These are phyloP conservation scores for Calonectria henricotiae DNA, from an alignment of 2,329 filamentous ascomycete species.

Conservation along the genomic window DNA sequence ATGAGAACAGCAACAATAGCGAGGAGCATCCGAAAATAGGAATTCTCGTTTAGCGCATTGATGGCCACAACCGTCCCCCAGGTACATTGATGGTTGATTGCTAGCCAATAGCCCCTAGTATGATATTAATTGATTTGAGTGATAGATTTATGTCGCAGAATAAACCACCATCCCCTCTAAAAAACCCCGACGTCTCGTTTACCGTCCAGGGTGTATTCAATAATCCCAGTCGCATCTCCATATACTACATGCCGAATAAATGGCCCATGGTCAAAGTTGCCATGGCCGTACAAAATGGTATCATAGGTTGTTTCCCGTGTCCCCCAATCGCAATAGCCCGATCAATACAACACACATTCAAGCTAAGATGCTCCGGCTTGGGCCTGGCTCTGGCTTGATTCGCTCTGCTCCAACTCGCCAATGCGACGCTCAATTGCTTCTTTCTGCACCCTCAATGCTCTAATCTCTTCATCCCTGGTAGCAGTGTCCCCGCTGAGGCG, in stretches of 20 bases:
- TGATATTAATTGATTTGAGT: neutral
- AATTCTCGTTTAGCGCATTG: neutral
- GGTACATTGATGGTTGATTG: no score
- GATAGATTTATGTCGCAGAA: neutral
- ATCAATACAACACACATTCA: conserved; percentile 21
- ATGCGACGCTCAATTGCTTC: conserved; percentile 58
- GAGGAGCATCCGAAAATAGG: neutral
- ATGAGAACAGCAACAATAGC: neutral
- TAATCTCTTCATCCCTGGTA: conserved; percentile 55
- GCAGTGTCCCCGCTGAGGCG: conserved; percentile 46
- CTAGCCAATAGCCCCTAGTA: neutral
- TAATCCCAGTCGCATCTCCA: conserved; percentile 26
- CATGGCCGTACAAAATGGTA: conserved; percentile 53
- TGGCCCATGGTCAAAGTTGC: conserved; percentile 39
- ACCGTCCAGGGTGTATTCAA: conserved; percentile 7
- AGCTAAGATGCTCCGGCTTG: conserved; percentile 31
- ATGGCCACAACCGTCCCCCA: no score
- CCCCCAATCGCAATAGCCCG: conserved; percentile 35
- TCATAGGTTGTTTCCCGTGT: conserved; percentile 51
- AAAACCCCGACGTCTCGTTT: conserved; percentile 9
- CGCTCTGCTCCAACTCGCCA: conserved; percentile 55
- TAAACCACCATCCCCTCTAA: neutral
- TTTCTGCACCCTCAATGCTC: conserved; percentile 56
- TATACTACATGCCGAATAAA: conserved; percentile 41
- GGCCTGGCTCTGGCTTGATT: conserved; percentile 39